Conservation (phyloP, 805 yeast genomes). For the Myxozyma neglecta region DNA sequence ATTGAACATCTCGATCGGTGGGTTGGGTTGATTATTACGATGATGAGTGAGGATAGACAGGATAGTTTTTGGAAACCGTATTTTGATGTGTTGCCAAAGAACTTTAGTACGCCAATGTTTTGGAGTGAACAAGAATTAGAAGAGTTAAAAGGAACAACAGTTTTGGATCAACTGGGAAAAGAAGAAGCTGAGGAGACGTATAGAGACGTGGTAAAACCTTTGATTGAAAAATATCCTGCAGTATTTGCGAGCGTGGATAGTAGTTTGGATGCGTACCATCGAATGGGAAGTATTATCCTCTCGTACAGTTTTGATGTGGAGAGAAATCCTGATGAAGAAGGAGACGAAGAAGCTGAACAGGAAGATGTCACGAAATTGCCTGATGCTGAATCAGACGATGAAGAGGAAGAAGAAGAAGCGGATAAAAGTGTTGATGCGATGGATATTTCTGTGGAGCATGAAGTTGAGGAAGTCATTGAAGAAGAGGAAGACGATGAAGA, state of each 20-base stretch:
- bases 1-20: slow-evolving; percentile 54
- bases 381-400: slow-evolving; percentile 26
- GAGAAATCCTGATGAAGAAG: slow-evolving; percentile 32
- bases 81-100: slow-evolving; percentile 64
- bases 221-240: slow-evolving; percentile 36
- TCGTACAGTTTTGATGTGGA: slow-evolving; percentile 89
- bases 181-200: slow-evolving; percentile 65
- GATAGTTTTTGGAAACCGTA: slow-evolving; percentile 68
- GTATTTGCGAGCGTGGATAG: slow-evolving; percentile 37
- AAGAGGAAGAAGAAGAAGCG: slow-evolving; percentile 38
- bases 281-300: slow-evolving; percentile 78
- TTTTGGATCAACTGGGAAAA: slow-evolving; percentile 69
- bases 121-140: slow-evolving; percentile 70
- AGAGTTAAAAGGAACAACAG: slow-evolving; percentile 65
- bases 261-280: slow-evolving; percentile 60
- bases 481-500: slow-evolving; percentile 37
- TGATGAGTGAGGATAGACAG: slow-evolving; percentile 60
- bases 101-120: slow-evolving; percentile 69
- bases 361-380: slow-evolving; percentile 38
- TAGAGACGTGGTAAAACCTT: slow-evolving; percentile 48
- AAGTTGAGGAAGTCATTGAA: slow-evolving; percentile 32
- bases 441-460: slow-evolving; percentile 27
- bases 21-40: slow-evolving; percentile 71
- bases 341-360: slow-evolving; percentile 35
- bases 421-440: slow-evolving; percentile 7